Percentiles rank a stretch among this genome's conserved stretches.
These are phyloP conservation scores for Lasiosphaeria hispida DNA, from an alignment of 495 filamentous ascomycete genomes.

Conservation along the genomic window DNA sequence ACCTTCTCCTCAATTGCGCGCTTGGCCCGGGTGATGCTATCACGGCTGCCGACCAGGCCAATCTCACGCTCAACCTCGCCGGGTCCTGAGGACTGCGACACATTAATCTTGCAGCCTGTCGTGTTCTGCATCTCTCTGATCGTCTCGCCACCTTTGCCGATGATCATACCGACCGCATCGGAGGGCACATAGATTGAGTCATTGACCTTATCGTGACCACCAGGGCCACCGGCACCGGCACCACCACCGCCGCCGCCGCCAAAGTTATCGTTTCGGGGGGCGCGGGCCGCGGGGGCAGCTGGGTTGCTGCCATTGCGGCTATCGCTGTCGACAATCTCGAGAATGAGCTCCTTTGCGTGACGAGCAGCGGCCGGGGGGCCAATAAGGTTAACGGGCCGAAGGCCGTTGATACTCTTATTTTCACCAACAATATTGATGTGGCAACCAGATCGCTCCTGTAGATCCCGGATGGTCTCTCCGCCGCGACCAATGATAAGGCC, in stretches of 20 bases:
- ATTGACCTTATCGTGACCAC: conserved; percentile 61
- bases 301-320: conserved; percentile 51
- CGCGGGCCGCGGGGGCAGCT: conserved; percentile 22
- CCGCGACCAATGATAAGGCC: conserved; percentile 82
- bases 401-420: conserved; percentile 78
- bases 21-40: conserved; percentile 71
- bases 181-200: conserved; percentile 79
- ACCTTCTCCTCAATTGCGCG: conserved; percentile 81
- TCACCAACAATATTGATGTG: conserved; percentile 88
- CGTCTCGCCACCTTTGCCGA: conserved; percentile 82
- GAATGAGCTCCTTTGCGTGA: conserved; percentile 72
- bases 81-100: conserved; percentile 66
- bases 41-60: conserved; percentile 68
- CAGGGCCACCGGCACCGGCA: conserved; percentile 38
- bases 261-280: conserved; percentile 33
- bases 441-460: conserved; percentile 79
- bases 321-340: conserved; percentile 86
- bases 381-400: conserved; percentile 81
- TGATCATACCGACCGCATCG: conserved; percentile 88
- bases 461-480: conserved; percentile 84
- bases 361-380: conserved; percentile 63
- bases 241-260: conserved; percentile 38
- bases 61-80: conserved; percentile 75
- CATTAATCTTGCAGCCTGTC: conserved; percentile 87
- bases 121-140: conserved; percentile 82